Evolutionary conservation across 192 early-diverging fungal species (phyloP), one percentile per base, ranked within the genome.

Genomic region (Coemansia sp.): DNA sequence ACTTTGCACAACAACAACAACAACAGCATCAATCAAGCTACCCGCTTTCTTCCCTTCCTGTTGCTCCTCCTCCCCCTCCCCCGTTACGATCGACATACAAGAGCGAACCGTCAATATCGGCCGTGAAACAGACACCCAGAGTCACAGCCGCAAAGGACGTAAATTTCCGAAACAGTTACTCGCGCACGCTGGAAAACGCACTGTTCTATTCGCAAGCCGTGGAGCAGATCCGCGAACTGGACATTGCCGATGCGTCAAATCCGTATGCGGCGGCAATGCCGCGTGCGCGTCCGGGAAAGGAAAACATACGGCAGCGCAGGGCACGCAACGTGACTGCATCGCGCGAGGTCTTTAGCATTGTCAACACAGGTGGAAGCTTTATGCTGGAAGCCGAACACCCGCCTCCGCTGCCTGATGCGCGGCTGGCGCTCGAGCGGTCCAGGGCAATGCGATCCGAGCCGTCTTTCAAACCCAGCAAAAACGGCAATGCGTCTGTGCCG

Each of bases 181-280:
- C 78, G 63, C 78, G 72, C 63, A 81, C 69, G 66, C 66, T 81
- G 46, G 78, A 81, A 35, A 81, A 75, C 56, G 78, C 78, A 39
- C 63, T 81, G 44, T 81, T 81, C 45, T 81, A 81, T 59, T 81
- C 78, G 66, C 73, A 75, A 46, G 73, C 78, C 2, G 68, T 81
- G 6, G 60, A 69, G 56, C 69, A 81, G 70, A 75, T 81, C 56
- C 66, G 70, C 34, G 70, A 75, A 20, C 58, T 55, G 15, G 78
- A 81, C 53, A 67, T 57, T 5, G 56, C 63, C 6, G 67, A 63
- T 24, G 61, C 71, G 7, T 58, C 63, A 20, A 59, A 70, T 44
- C 64, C 77, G 1, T 71, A 68, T 34, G 55, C 64, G 9, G 67
- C 64, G 12, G 66, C 70, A 10, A 57, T 69, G 41, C 78, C 73